Evolutionary conservation across 805 yeast genomes (phyloP).

Genomic region (Hyphopichia homilentoma): DNA sequence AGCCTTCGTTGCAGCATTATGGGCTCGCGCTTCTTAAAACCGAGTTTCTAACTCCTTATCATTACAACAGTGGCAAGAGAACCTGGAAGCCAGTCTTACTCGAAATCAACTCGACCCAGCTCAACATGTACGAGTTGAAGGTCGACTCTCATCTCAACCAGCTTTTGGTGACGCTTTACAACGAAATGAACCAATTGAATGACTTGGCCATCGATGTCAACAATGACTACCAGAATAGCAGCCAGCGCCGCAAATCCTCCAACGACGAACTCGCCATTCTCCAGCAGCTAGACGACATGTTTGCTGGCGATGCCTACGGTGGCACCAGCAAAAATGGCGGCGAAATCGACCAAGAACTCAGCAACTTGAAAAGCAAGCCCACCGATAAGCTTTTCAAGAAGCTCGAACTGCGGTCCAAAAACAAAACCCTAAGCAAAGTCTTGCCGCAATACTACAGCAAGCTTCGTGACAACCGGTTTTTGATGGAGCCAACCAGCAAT

Average conservation of each 20-base stretch:
- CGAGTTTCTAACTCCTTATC: constrained; percentile 38
- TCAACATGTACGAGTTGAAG: constrained; percentile 26
- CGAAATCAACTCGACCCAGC: constrained; percentile 38
- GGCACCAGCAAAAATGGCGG: constrained; percentile 10
- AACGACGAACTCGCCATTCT: not conserved
- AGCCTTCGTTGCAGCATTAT: constrained; percentile 27
- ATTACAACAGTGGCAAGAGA: constrained; percentile 18
- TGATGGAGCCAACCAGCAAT: constrained; percentile 36
- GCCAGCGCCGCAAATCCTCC: constrained; percentile 2
- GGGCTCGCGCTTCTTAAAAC: constrained; percentile 32
- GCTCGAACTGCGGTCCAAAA: constrained; percentile 11
- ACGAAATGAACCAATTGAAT: constrained; percentile 21
- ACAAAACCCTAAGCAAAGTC: constrained; percentile 11
- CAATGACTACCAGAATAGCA: constrained; percentile 4
- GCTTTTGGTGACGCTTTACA: constrained; percentile 29
- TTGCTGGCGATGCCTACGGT: constrained; percentile 31
- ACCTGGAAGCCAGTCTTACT: constrained; percentile 35
- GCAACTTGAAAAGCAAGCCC: constrained; percentile 6
- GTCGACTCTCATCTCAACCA: constrained; percentile 16
- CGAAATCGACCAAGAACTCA: no score
- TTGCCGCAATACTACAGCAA: constrained; percentile 16
- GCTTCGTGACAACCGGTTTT: constrained; percentile 25
- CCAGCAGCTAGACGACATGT: constrained; percentile 13
- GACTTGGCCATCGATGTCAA: constrained; percentile 8
- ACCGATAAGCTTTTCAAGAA: constrained; percentile 16